Evolutionary conservation across 2,329 filamentous ascomycete genomes (phyloP), one percentile per base, ranked within the genome.

Genomic region (Zasmidium cellare): DNA sequence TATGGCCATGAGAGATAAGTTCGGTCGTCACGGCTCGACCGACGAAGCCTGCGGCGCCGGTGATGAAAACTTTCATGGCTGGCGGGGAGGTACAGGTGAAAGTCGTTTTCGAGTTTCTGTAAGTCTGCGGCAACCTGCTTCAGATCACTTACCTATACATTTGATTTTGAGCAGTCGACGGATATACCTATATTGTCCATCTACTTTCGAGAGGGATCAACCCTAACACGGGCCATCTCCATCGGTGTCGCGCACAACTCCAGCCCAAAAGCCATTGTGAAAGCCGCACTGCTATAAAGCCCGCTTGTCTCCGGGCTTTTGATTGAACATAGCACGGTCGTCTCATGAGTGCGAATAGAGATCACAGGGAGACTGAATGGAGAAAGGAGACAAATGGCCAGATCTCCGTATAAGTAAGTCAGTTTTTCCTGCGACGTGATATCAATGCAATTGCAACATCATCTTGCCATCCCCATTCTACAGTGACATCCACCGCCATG

Each of bases 11-110:
- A 16, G 66, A 59, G 38, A 77, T 67, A 67, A 76, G 71, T 22
- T 70, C 66, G 44, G 72, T 62, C 19, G 77, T 69, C 1, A 75
- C 71, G 2, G 70, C 71, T 3, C 71, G 67, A 56, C 76, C 76
- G 9, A 75, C 67, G 23, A 75, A 72, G 56, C 76, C 76, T 1
- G 76, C 77, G 18, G 76, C 76, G 51, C 76, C 76, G 3, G 76
- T 77, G 50, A 78, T 69, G 31, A 79, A 72, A 47, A 72, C 50
- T 48, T 58, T 57, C 60, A 41, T 41, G 35, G 35, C 16, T 41
- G 35, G 35, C 5, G 35, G 11, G 35, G 7, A 41, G 11, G 11
- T 6, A 18, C n/a, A 14, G 16, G 7, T 16, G 11, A n/a, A 9
- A 41, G 25, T 11, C 25, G 25, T 6, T 28, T 11, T 28, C 6